Conservation (phyloP, 345 rosid species). For the Mallotus nudiflorus region DNA sequence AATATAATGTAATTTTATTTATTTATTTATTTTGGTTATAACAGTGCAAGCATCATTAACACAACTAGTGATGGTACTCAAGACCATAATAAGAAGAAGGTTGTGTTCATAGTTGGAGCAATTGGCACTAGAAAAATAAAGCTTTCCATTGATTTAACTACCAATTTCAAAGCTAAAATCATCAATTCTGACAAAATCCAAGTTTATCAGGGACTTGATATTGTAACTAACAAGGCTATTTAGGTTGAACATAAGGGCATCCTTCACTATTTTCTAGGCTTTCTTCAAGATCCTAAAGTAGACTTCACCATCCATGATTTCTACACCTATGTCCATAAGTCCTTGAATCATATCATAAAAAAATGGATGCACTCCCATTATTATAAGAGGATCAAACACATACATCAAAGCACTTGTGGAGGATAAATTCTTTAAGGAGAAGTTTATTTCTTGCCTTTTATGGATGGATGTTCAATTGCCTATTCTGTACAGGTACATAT, state of each 20-base stretch:
- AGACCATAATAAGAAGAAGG: conserved; percentile 20
- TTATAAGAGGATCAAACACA: conserved; percentile 39
- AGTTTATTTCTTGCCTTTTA: conserved; percentile 26
- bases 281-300: conserved; percentile 19
- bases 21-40: too few species aligned
- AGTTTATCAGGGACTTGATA: conserved; percentile 35
- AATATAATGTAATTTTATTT: too few species aligned
- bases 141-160: conserved; percentile 39
- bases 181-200: conserved; percentile 44
- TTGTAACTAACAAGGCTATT: conserved; percentile 35
- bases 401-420: conserved; percentile 33
- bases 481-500: conserved; percentile 23
- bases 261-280: conserved; percentile 40
- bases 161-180: conserved; percentile 27
- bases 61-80: not conserved
- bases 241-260: conserved; percentile 34
- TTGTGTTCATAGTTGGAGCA: conserved; percentile 30
- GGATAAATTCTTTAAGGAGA: conserved; percentile 7
- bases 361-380: conserved; percentile 26
- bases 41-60: not conserved
- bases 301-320: conserved; percentile 32
- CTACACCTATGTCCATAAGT: conserved; percentile 10
- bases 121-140: conserved; percentile 42
- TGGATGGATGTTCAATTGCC: conserved; percentile 37
- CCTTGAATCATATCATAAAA: conserved; percentile 15